Evolutionary conservation across 2,329 filamentous ascomycete species (phyloP).

Genomic region (Fusarium concolor): DNA sequence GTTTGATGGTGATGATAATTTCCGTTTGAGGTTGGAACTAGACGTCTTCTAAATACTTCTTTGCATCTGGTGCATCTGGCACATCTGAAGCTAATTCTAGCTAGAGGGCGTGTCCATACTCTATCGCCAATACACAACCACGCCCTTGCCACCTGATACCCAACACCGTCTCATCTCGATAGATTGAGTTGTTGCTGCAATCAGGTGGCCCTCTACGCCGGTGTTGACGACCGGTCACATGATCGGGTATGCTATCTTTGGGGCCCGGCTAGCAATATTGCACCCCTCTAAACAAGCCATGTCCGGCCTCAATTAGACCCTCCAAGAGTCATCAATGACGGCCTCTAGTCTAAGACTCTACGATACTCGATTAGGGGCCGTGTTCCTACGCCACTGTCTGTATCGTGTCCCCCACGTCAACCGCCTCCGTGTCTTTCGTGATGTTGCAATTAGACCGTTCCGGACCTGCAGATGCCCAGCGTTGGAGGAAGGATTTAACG

Average conservation of each 20-base stretch:
- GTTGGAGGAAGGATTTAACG: not conserved
- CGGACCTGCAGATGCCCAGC: slow-evolving; percentile 31
- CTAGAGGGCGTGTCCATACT: slow-evolving; percentile 21
- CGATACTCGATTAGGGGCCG: slow-evolving; percentile 14
- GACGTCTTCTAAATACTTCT: slow-evolving; percentile 40
- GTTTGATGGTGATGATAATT: slow-evolving; percentile 31
- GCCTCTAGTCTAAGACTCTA: not conserved
- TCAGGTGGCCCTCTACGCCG: slow-evolving; percentile 32
- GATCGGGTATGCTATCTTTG: slow-evolving; percentile 35
- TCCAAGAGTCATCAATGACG: slow-evolving; percentile 35
- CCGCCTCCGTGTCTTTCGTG: slow-evolving; percentile 12
- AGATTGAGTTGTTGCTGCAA: slow-evolving; percentile 37
- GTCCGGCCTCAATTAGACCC: slow-evolving; percentile 31
- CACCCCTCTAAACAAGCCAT: slow-evolving; percentile 34
- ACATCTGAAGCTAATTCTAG: slow-evolving; percentile 26
- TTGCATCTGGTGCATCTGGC: slow-evolving; percentile 19
- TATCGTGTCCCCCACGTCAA: slow-evolving; percentile 28
- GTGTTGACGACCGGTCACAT: slow-evolving; percentile 30
- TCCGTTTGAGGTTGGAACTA: slow-evolving; percentile 31
- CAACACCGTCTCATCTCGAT: slow-evolving; percentile 20
- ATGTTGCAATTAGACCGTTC: slow-evolving; percentile 28
- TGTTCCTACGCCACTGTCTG: slow-evolving; percentile 7
- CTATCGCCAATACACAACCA: slow-evolving; percentile 14
- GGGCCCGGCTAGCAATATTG: slow-evolving; percentile 27
- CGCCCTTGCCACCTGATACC: slow-evolving; percentile 41